Conservation (phyloP, 169 alveolate species). For the Plasmodium cynomolgi region DNA sequence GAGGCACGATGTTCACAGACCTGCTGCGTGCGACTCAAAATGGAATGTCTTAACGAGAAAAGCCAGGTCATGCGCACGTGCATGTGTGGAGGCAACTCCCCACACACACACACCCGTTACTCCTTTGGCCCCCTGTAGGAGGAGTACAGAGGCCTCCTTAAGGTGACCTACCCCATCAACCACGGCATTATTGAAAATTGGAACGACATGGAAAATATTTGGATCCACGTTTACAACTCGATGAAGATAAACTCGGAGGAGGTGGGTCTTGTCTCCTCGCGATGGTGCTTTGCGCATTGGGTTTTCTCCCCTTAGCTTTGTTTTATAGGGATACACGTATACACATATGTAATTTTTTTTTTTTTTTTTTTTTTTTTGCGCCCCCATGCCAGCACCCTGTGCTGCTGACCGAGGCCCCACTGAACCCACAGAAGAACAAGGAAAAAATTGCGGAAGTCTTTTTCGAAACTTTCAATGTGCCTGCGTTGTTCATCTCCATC, state of each 20-base stretch:
- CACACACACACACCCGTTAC: neutral
- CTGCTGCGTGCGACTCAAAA: neutral
- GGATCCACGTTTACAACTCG: slow-evolving; percentile 83
- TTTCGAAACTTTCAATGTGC: slow-evolving; percentile 85
- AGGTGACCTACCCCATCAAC: slow-evolving; percentile 87
- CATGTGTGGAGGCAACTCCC: neutral
- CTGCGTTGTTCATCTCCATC: slow-evolving; percentile 83
- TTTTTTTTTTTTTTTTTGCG: slow-evolving; percentile 3
- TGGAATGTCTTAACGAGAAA: neutral
- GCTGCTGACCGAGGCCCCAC: slow-evolving; percentile 81
- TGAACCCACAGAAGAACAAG: slow-evolving; percentile 79
- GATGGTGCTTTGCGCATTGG: slow-evolving; percentile 32
- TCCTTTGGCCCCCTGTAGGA: slow-evolving; percentile 35
- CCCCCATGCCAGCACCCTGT: slow-evolving; percentile 71
- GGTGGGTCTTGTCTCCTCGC: slow-evolving; percentile 66
- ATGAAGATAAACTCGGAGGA: slow-evolving; percentile 78
- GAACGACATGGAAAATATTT: slow-evolving; percentile 84
- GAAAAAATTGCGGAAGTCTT: slow-evolving; percentile 84
- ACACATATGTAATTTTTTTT: slow-evolving; percentile 27
- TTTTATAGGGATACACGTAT: slow-evolving; percentile 60
- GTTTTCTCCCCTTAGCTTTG: neutral
- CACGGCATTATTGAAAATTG: slow-evolving; percentile 87
- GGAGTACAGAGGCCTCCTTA: slow-evolving; percentile 83
- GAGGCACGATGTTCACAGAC: neutral
- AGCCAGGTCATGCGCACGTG: neutral